Percentiles rank a stretch among this genome's conserved stretches.
phyloP scores from a whole-genome alignment of 805 yeast genomes.

The Lachancea sp. region DNA sequence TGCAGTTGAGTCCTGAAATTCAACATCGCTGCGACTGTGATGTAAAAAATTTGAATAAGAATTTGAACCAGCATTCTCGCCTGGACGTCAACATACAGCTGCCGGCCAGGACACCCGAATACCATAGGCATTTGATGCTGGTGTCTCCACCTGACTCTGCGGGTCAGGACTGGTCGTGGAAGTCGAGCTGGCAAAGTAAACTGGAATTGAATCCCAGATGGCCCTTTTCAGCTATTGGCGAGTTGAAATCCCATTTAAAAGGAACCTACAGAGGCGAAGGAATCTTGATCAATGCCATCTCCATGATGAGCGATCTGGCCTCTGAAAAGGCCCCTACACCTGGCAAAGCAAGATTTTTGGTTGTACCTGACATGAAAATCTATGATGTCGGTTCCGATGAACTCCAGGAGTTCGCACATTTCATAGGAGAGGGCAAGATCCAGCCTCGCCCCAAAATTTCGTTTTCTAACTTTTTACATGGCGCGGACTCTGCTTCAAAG shows the following conservation, averaged over 20 bases:
- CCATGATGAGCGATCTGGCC: slow-evolving; percentile 11
- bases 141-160: slow-evolving; percentile 16
- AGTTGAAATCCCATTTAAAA: slow-evolving; percentile 15
- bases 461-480: slow-evolving; percentile 16
- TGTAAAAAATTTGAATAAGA: slow-evolving; percentile 13
- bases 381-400: slow-evolving; percentile 14
- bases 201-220: slow-evolving; percentile 19
- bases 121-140: slow-evolving; percentile 23
- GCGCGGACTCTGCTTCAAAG: slow-evolving; percentile 12
- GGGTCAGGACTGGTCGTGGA: slow-evolving; percentile 14
- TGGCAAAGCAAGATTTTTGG: slow-evolving; percentile 12
- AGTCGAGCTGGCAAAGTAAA: slow-evolving; percentile 21
- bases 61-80: slow-evolving; percentile 10
- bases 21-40: slow-evolving; percentile 17
- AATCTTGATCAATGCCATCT: slow-evolving; percentile 18
- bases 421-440: slow-evolving; percentile 15
- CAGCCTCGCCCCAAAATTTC: slow-evolving; percentile 4
- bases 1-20: slow-evolving; percentile 1
- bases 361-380: slow-evolving; percentile 23
- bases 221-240: slow-evolving; percentile 21
- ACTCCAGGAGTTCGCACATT: slow-evolving; percentile 16
- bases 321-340: slow-evolving; percentile 4
- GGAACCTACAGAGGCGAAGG: slow-evolving; percentile 14
- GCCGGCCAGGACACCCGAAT: slow-evolving; percentile 19
- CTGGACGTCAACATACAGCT: slow-evolving; percentile 13